Evolutionary conservation across 208 protist genomes (phyloP).

Genomic region (Leishmania martiniquensis): DNA sequence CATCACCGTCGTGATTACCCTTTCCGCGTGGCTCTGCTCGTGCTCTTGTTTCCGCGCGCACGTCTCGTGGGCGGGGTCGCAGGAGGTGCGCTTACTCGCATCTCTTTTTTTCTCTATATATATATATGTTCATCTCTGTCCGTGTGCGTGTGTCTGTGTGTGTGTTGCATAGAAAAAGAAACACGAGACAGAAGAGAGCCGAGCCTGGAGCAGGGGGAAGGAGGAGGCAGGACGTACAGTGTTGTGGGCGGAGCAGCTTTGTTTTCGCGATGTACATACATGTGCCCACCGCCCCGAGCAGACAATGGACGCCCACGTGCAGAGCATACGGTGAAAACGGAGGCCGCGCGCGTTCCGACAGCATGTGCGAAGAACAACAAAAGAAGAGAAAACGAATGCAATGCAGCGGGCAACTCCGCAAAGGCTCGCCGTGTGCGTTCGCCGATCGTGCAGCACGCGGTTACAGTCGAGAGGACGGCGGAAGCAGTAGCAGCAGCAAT

Average conservation of each 20-base stretch:
- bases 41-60: background rate
- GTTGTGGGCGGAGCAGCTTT: background rate
- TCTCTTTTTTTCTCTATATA: too few species aligned
- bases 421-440: background rate
- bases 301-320: background rate
- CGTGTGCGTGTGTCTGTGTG: background rate
- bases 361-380: background rate
- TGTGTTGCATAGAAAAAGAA: background rate
- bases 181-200: background rate
- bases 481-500: background rate
- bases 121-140: background rate
- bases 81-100: too few species aligned
- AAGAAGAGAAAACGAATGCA: background rate
- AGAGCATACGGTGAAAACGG: background rate
- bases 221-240: background rate
- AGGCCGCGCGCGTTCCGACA: background rate
- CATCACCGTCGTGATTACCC: background rate
- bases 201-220: background rate
- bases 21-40: background rate
- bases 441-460: background rate
- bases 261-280: conserved; percentile 2
- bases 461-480: background rate
- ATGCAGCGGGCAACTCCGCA: too few species aligned
- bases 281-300: background rate
- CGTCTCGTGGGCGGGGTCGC: background rate